Evolutionary conservation across 805 yeast genomes (phyloP).

Genomic region (Ogataea polymorpha): DNA sequence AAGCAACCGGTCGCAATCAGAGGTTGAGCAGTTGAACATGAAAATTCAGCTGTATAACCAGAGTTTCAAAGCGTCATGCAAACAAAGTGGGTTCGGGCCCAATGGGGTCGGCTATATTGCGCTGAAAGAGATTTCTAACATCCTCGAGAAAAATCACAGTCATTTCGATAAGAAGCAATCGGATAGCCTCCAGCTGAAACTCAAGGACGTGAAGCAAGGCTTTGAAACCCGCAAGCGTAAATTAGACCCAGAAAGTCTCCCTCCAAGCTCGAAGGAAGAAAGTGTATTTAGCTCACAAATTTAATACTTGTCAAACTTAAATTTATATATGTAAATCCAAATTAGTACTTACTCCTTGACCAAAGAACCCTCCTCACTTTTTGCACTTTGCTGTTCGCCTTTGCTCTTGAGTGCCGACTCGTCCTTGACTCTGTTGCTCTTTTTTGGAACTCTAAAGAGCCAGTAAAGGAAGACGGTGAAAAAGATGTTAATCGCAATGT

Average conservation of each 20-base stretch:
- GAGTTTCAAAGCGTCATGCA: slow-evolving; percentile 17
- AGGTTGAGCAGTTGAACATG: slow-evolving; percentile 18
- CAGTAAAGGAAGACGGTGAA: slow-evolving; percentile 41
- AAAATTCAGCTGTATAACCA: slow-evolving; percentile 19
- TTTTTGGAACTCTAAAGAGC: slow-evolving; percentile 75
- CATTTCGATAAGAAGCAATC: slow-evolving; percentile 11
- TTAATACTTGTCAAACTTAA: not conserved
- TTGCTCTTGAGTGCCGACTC: slow-evolving; percentile 17
- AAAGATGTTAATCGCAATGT: slow-evolving; percentile 41
- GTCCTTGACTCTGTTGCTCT: slow-evolving; percentile 33
- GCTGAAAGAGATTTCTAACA: slow-evolving; percentile 5
- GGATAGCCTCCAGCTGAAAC: not conserved
- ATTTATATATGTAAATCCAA: not conserved
- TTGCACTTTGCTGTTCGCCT: slow-evolving; percentile 3
- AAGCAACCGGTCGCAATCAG: slow-evolving; percentile 9
- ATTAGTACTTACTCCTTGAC: not conserved
- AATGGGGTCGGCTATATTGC: slow-evolving; percentile 13
- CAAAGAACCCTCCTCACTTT: not conserved
- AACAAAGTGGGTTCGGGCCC: slow-evolving; percentile 4
- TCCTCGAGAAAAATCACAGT: slow-evolving; percentile 7
- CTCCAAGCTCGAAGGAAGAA: slow-evolving; percentile 1
- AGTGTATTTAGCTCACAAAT: slow-evolving; percentile 2
- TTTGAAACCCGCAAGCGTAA: not conserved
- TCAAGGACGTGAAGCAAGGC: not conserved
- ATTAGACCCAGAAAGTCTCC: not conserved